These are phyloP conservation scores for Aureobasidium sp. DNA, from an alignment of 2,329 filamentous ascomycete genomes.

Conservation along the genomic window DNA sequence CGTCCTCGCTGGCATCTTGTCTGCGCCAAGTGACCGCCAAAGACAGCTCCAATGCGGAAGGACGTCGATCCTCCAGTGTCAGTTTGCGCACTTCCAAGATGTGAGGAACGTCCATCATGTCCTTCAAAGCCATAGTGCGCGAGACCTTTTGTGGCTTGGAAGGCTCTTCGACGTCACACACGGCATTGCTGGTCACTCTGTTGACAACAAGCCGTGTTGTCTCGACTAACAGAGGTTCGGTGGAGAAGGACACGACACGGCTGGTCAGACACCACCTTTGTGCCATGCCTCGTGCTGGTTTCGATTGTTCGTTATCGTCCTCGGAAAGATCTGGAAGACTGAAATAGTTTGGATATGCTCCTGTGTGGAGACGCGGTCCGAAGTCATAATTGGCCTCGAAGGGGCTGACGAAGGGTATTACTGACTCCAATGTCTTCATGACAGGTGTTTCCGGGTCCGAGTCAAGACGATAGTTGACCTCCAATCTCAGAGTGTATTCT, in stretches of 20 bases:
- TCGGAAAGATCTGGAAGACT: conserved; percentile 35
- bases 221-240: conserved; percentile 52
- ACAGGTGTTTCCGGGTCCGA: conserved; percentile 76
- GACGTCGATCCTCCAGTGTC: conserved; percentile 71
- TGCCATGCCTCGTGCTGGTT: conserved; percentile 47
- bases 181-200: conserved; percentile 52
- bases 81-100: conserved; percentile 65
- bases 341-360: conserved; percentile 84
- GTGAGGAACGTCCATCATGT: conserved; percentile 57
- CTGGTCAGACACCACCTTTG: conserved; percentile 77
- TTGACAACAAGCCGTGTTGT: conserved; percentile 56
- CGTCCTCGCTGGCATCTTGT: conserved; percentile 25
- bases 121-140: not conserved
- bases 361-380: conserved; percentile 64
- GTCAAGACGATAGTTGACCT: conserved; percentile 68
- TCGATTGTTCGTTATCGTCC: conserved; percentile 19
- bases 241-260: conserved; percentile 64
- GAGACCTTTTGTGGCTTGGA: not conserved
- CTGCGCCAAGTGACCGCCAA: conserved; percentile 73
- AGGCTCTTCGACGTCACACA: conserved; percentile 34
- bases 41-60: conserved; percentile 63
- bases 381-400: conserved; percentile 93
- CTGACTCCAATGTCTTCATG: conserved; percentile 59
- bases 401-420: conserved; percentile 65
- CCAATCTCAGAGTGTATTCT: conserved; percentile 42